phyloP scores from a whole-genome alignment of 2,329 filamentous ascomycete genomes.

The Hawksworthiomyces lignivorus region DNA sequence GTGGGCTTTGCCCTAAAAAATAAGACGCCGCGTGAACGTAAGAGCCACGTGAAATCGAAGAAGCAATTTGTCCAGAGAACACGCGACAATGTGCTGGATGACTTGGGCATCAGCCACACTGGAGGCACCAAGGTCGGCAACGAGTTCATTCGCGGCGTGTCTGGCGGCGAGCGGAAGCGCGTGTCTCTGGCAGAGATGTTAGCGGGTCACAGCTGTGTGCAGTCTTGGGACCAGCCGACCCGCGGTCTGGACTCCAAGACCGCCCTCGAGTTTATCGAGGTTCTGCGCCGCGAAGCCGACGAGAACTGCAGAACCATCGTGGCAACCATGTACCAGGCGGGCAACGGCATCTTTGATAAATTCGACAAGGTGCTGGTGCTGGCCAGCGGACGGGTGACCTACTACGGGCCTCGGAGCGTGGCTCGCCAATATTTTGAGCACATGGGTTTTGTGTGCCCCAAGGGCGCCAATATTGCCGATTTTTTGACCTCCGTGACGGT shows the following conservation, averaged over 20 bases:
- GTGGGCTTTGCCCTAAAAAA: constrained; percentile 60
- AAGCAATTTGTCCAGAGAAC: constrained; percentile 52
- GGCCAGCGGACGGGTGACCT: constrained; percentile 1
- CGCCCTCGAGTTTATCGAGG: constrained; percentile 58
- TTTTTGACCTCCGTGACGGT: constrained; percentile 59
- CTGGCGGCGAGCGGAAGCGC: constrained; percentile 61
- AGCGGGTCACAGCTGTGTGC: constrained; percentile 45
- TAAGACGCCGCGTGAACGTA: constrained; percentile 33
- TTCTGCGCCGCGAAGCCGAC: constrained; percentile 58
- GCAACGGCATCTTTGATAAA: constrained; percentile 46
- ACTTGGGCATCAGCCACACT: constrained; percentile 64
- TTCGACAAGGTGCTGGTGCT: constrained; percentile 13
- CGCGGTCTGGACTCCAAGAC: constrained; percentile 58
- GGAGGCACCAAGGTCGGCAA: constrained; percentile 60
- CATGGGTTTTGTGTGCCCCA: constrained; percentile 55
- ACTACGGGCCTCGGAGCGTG: constrained; percentile 27
- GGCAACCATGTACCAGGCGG: constrained; percentile 60
- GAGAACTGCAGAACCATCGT: constrained; percentile 51
- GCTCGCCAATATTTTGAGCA: constrained; percentile 59
- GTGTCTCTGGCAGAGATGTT: constrained; percentile 69
- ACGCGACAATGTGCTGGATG: constrained; percentile 52
- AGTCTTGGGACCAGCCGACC: constrained; percentile 68
- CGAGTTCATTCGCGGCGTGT: constrained; percentile 54
- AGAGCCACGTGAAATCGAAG: constrained; percentile 22
- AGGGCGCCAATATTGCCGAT: constrained; percentile 61